Base-by-base conservation (phyloP, 2,329 filamentous ascomycete genomes). In the Ceratocystis destructans region DNA sequence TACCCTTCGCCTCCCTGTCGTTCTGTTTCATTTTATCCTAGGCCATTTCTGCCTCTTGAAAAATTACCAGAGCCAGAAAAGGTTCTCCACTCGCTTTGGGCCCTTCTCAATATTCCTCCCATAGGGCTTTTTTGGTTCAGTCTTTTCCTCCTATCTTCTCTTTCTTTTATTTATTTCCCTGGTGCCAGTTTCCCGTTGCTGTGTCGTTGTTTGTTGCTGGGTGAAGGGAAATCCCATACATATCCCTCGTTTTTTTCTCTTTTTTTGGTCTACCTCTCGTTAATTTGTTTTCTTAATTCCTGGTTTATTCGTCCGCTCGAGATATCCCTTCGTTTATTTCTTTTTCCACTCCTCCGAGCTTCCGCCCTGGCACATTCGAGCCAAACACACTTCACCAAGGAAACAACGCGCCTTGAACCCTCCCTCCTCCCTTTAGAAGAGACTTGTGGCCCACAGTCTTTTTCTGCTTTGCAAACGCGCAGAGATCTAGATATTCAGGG, bases 301-400 rank as follows among this genome's bases (percentile, higher is more conserved):
- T 55, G 50, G 12, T 37, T 59, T 37, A 33, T 59, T n/a, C n/a
- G 5, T 15, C 53, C 3, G 28, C 7, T 31, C 31, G 28, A 59
- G 25, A 59, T 59, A 59, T 59, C 55, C 55, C 31, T 59, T 59
- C 55, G 28, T 59, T 59, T 59, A 59, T 59, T 59, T 59, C 55
- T 59, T 59, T 53, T 53, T 41, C 37, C 37, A 15, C 10, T 41
- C 37, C 48, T 59, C 55, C 17, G 55, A 59, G 17, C 55, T 59
- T 37, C 17, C 55, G 55, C 55, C 55, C 25, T 59, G 28, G 15
- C 17, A 31, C 22, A 33, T n/a, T 12, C 3, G 10, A 25, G n/a
- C 53, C 46, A n/a, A 28, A 33, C 55, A 37, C 28, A 37, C 31
- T 31, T 12, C 48, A 53, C 22, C 48, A 53, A 28, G 33, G 33